Conservation (phyloP, 495 filamentous ascomycete species). For the Penicillium riverlandense region DNA sequence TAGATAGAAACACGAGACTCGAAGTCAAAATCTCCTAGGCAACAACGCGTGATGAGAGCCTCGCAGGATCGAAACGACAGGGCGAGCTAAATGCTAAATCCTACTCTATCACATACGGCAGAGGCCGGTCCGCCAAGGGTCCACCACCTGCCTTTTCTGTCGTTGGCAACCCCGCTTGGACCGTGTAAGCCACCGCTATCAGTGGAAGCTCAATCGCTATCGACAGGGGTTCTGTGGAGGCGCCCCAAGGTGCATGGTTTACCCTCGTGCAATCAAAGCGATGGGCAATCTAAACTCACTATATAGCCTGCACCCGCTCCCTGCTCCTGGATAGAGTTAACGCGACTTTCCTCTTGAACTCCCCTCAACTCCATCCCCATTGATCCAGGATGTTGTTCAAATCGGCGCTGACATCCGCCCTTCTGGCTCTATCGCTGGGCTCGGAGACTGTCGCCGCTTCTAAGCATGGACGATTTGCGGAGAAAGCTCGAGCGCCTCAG, state of each 20-base stretch:
- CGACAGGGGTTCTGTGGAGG: constrained; percentile 3
- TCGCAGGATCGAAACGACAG: too few relatives aligned
- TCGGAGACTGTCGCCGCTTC: constrained; percentile 17
- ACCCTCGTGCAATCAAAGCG: neutral
- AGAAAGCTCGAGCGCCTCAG: constrained; percentile 73
- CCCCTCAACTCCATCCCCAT: neutral
- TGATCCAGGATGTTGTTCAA: constrained; percentile 21
- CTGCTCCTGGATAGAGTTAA: too few relatives aligned
- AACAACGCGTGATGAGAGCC: too few relatives aligned
- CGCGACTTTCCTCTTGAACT: neutral
- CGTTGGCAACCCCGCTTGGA: constrained; percentile 5
- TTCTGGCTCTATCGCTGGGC: constrained; percentile 21
- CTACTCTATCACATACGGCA: too few relatives aligned
- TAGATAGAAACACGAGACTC: too few relatives aligned
- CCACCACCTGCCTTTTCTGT: constrained; percentile 1
- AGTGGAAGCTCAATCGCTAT: constrained; percentile 3
- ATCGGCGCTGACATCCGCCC: constrained; percentile 20
- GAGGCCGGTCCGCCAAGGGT: too few relatives aligned
- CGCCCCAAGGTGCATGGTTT: constrained; percentile 8
- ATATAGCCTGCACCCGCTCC: too few relatives aligned
- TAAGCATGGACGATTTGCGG: constrained; percentile 25
- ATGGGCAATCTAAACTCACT: too few relatives aligned
- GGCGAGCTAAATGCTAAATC: too few relatives aligned
- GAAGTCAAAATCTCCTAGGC: too few relatives aligned
- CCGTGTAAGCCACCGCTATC: constrained; percentile 4